Base-by-base conservation (phyloP, 176 grass and related monocot genomes). In the Miscanthus lutarioriparius region DNA sequence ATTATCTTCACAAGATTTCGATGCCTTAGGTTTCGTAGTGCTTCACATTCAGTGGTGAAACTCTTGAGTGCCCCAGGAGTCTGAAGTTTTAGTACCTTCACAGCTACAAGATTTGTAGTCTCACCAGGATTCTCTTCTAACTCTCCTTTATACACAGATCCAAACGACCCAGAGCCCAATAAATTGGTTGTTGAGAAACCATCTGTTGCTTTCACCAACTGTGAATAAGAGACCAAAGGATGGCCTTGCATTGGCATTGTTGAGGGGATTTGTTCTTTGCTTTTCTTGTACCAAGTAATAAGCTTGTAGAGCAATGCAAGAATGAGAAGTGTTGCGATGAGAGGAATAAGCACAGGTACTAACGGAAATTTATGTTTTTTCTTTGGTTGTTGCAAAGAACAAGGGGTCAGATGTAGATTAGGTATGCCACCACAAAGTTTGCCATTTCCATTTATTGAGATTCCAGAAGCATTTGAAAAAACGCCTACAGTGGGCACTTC, bases 351-450 rank as follows among this genome's bases (percentile, higher is more conserved):
- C 39, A 81, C 22, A 7, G 36, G 64, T 4, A 79, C 20, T 7
- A 54, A 26, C 2, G 12, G 11, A 71, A 27, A 9, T 63, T 20
- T 62, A 3, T 77, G 59, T 2, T 77, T 82, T 68, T 32, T 69
- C 71, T 76, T 80, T 82, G 30, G 6, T 10, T 2, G 2, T 64
- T 64, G 7, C 3, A 37, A 19, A 54, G 49, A 10, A 64, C 91
- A 89, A 37, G 49, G 19, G 7, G 78, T 33, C 12, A 87, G 66
- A 67, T 78, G 70, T 37, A 84, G 47, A 38, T n/a, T 51, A 11
- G 19, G 1, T 15, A 68, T 72, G 36, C 78, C 88, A 25, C 84
- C 84, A 62, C 84, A 87, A 33, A 91, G 80, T 28, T 83, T 71
- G 8, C 7, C 54, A 75, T 87, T 91, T 16, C 80, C 84, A 38